Base-by-base conservation (phyloP, 352 stramenopile genomes). In the Bremia lactucae region DNA sequence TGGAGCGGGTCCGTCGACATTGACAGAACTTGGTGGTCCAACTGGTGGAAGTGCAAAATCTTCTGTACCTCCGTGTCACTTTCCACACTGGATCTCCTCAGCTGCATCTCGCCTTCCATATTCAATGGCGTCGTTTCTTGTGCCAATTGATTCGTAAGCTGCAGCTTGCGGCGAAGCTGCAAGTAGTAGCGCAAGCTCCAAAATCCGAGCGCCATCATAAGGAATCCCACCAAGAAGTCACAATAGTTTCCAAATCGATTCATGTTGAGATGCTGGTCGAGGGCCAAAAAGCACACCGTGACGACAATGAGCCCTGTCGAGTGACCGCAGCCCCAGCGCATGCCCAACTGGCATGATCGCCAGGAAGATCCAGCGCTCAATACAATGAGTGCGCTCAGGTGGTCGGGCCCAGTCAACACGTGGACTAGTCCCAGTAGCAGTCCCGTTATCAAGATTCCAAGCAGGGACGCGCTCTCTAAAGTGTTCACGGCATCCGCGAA, bases 251-350 rank as follows among this genome's bases (percentile, higher is more conserved):
- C 67, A 24, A 83, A 74, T 7, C 47, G 54, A 19, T 72, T 53
- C 29, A 83, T 56, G 45, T 67, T 59, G 52, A 66, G 43, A 19
- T 64, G 62, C 41, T 50, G 64, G 44, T 65, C 82, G 18, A 62
- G 55, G 23, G 59, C 82, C 62, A 66, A 76, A 60, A 68, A 88
- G 43, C 35, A 60, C 33, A 52, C 66, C 41, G 52, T 89, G 20
- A 83, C 67, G 19, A 83, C 22, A 15, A 96, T 45, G 13, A 96
- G 64, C 1, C 83, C 86, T 4, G 70, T 78, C 4, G 69, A 87
- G 54, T 95, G 83, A 36, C 83, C 83, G 33, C 86, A 67, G n/a
- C 86, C 86, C 86, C 83, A 96, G 56, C 77, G 74, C 49, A 95
- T 69, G 13, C 83, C 83, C 6, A 95, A 57, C 21, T 72, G 66